Evolutionary conservation across 75 land plant genomes (phyloP).

Genomic region (Ceratopteris richardii): DNA sequence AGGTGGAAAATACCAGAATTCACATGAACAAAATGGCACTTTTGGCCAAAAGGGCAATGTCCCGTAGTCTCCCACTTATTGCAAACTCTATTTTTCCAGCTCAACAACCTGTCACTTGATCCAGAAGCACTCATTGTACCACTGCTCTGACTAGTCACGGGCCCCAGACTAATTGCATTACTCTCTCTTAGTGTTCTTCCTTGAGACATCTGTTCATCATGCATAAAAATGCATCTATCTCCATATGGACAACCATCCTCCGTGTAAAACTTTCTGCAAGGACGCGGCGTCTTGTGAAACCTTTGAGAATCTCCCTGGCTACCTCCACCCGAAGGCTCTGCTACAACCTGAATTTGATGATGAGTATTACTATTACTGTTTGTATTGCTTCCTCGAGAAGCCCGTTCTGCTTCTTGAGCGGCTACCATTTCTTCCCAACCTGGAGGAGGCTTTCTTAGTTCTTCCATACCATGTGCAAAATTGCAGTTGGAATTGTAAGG

Average conservation of each 20-base stretch:
- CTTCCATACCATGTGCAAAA: constrained; percentile 47
- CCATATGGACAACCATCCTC: constrained; percentile 35
- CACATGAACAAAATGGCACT: constrained; percentile 99
- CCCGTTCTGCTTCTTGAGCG: constrained; percentile 18
- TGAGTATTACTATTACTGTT: no score
- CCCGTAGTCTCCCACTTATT: constrained; percentile 99
- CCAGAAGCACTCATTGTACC: constrained; percentile 1
- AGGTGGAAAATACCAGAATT: constrained; percentile 74
- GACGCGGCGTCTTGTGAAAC: constrained; percentile 31
- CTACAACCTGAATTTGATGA: constrained; percentile 7
- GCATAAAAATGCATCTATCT: constrained; percentile 32
- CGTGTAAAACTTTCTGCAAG: constrained; percentile 29
- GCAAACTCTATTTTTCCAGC: constrained; percentile 92
- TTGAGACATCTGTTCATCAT: constrained; percentile 18
- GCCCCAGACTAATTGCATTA: constrained; percentile 12
- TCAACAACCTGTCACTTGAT: constrained; percentile 35
- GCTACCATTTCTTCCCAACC: constrained; percentile 34
- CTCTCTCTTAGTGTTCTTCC: constrained; percentile 3
- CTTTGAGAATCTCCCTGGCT: constrained; percentile 11
- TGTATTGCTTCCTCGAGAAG: constrained; percentile 4
- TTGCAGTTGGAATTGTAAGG: constrained; percentile 37
- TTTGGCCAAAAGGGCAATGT: constrained; percentile 84
- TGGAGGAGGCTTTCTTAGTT: constrained; percentile 35
- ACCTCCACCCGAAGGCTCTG: constrained; percentile 7
- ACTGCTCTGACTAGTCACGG: neutral